Evolutionary conservation across 2,329 filamentous ascomycete species (phyloP).

Genomic region (Apiospora saccharicola): DNA sequence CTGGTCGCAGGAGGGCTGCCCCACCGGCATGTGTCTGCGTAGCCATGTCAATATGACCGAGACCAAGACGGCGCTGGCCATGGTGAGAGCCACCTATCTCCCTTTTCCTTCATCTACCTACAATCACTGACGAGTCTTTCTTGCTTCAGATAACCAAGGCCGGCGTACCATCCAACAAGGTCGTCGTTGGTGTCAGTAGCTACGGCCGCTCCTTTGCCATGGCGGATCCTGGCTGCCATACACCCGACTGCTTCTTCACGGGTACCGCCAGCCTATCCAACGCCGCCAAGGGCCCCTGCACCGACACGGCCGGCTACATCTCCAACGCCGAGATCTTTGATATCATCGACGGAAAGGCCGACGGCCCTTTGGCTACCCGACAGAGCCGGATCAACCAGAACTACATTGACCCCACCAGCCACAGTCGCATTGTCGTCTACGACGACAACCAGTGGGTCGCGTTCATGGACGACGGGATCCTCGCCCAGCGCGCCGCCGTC

Average conservation of each 20-base stretch:
- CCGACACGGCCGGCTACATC: constrained; percentile 42
- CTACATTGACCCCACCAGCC: too few species aligned
- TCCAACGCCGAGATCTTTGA: constrained; percentile 40
- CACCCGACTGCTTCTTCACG: background rate
- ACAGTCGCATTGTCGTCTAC: too few species aligned
- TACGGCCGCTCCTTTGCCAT: constrained; percentile 46
- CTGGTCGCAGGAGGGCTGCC: constrained; percentile 2
- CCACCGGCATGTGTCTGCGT: constrained; percentile 43
- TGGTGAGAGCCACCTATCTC: constrained; percentile 29
- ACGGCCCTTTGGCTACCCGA: too few species aligned
- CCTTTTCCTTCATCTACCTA: too few species aligned
- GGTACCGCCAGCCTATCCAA: constrained; percentile 27
- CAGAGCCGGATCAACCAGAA: too few species aligned
- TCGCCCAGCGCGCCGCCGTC: too few species aligned
- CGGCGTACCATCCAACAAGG: constrained; percentile 39
- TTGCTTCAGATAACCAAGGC: constrained; percentile 41
- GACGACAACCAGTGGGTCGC: too few species aligned
- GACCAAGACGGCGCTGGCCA: constrained; percentile 42
- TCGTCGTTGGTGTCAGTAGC: constrained; percentile 42
- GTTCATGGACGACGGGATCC: too few species aligned
- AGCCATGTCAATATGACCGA: constrained; percentile 50
- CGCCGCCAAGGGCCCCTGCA: constrained; percentile 40
- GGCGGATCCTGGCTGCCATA: constrained; percentile 37
- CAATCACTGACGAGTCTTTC: too few species aligned
- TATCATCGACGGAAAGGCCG: too few species aligned